phyloP scores from a whole-genome alignment of 441 rosid genomes.

The Pelargonium myrrhifolium region DNA sequence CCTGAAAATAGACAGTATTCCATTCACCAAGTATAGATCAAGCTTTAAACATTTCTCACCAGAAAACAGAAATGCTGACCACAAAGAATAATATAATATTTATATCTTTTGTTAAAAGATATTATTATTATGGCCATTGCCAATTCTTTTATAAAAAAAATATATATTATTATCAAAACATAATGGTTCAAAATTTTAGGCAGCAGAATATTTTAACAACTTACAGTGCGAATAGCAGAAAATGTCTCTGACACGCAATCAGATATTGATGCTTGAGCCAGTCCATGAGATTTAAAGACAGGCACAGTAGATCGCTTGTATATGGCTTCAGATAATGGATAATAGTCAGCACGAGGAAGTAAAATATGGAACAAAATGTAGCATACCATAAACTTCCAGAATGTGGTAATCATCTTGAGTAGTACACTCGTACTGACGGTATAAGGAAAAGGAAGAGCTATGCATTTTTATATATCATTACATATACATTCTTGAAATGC shows the following conservation, averaged over 20 bases:
- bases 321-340: conserved; percentile 40
- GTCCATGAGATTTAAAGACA: conserved; percentile 73
- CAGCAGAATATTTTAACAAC: conserved; percentile 22
- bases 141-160: background rate
- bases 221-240: conserved; percentile 87
- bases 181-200: background rate
- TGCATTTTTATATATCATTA: background rate
- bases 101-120: background rate
- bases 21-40: conserved; percentile 9
- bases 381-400: conserved; percentile 2
- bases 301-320: conserved; percentile 83
- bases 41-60: conserved; percentile 1
- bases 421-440: conserved; percentile 4
- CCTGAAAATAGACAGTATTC: conserved; percentile 37
- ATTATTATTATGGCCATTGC: no score
- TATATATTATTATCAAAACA: background rate
- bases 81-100: background rate
- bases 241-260: conserved; percentile 91
- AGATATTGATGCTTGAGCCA: conserved; percentile 84
- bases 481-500: conserved; percentile 4
- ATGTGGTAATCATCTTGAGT: conserved; percentile 8
- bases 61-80: background rate
- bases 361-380: conserved; percentile 17
- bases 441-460: conserved; percentile 9
- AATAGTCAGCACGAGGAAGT: conserved; percentile 27